Evolutionary conservation across 2,329 filamentous ascomycete species (phyloP), one percentile per base, ranked within the genome.

Genomic region (Pseudogymnoascus sp.): DNA sequence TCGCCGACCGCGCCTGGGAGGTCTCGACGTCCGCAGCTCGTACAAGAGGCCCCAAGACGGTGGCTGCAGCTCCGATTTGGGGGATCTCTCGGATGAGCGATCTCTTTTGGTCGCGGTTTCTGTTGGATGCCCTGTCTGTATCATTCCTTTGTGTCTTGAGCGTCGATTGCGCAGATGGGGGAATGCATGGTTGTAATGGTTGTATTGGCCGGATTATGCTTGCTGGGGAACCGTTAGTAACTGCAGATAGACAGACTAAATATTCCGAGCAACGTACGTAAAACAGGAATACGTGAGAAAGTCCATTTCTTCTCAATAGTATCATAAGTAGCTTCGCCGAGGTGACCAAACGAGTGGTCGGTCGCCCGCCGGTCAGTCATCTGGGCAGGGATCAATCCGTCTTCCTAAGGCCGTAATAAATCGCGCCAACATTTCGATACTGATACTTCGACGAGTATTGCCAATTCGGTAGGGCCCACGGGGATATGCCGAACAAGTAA

Each of bases 301-400:
- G 12, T 64, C 73, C 73, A 75, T 65, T 66, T 53, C 12, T 66
- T 66, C 61, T 72, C 70, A 11, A 70, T 67, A 61, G 69, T 65
- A 63, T 74, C 68, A 67, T 85, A 86, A 6, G 74, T 73, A 43
- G 80, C 71, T 63, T 77, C 74, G 64, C 83, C 83, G 64, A 81
- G 76, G 69, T 84, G 80, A 72, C 83, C 83, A 68, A 79, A 80
- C 62, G 78, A 76, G 61, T 84, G 76, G 74, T 81, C 77, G 68
- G 75, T 76, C 38, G 76, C 71, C 41, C 76, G 72, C 62, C 73
- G 74, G 63, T 82, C 77, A 82, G 78, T 77, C 81, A 83, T 83
- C 75, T 70, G 79, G 79, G 70, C 75, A 74, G 68, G 62, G 64
- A 66, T 46, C 64, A 60, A 63, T 67, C 50, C 66, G 62, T 60